Conservation (phyloP, 2,329 filamentous ascomycete species). For the Neonectria sp. region DNA sequence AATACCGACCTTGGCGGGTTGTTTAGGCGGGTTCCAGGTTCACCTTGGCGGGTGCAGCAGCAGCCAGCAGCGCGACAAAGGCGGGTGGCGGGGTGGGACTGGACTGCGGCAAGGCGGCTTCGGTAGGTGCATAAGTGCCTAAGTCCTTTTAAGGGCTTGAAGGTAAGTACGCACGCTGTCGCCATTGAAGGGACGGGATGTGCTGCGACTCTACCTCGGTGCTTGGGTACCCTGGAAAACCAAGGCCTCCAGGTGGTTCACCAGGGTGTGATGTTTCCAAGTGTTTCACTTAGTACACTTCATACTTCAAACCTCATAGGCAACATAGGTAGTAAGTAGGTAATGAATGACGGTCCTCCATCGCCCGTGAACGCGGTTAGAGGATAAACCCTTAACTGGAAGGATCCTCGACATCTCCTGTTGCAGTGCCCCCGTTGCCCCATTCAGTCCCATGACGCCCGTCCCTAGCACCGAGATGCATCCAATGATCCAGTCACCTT, state of each 20-base stretch:
- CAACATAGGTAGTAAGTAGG: not conserved
- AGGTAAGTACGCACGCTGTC: slow-evolving; percentile 4
- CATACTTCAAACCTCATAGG: too few relatives aligned
- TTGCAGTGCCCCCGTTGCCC: not conserved
- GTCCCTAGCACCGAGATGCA: not conserved
- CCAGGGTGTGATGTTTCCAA: not conserved
- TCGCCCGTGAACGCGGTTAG: not conserved
- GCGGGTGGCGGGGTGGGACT: not conserved
- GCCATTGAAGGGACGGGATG: not conserved
- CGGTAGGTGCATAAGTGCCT: slow-evolving; percentile 15
- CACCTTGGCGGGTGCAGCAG: slow-evolving; percentile 1
- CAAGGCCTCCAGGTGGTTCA: not conserved
- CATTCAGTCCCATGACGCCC: slow-evolving; percentile 6
- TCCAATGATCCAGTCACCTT: not conserved
- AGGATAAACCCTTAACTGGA: not conserved
- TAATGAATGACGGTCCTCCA: not conserved
- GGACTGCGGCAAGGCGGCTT: slow-evolving; percentile 7
- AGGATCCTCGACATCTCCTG: not conserved
- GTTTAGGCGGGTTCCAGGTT: not conserved
- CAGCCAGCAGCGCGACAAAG: not conserved
- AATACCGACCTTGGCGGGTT: not conserved
- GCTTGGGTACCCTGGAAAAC: too few relatives aligned
- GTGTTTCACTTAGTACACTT: not conserved
- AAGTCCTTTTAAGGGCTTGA: slow-evolving; percentile 18
- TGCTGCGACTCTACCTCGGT: too few relatives aligned